Evolutionary conservation across 1,139 yeast genomes (phyloP), one percentile per base, ranked within the genome.

Genomic region (Kodamaea sp.): DNA sequence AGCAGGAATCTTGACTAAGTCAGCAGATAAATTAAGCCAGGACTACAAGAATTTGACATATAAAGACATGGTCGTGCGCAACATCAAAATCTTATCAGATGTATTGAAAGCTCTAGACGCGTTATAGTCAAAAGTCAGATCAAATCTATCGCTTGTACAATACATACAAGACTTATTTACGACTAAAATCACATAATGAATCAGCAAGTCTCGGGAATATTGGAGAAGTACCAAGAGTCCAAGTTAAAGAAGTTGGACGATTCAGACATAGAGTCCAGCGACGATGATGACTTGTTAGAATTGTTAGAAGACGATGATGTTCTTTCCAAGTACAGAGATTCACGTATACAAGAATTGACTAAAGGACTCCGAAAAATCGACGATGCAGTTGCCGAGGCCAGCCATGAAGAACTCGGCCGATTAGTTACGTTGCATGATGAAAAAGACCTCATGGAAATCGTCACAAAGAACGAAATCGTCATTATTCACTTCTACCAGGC

Each of bases 401-500:
- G 64, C 3, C 59, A 58, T 20, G 66, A 61, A 5, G 70, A 66
- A 3, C 61, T 69, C 38, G 80, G 81, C 4, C 47, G 53, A 21
- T 56, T 79, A 15, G 55, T 55, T 28, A 60, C 58, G 4, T 43
- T 76, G 12, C 49, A 52, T 0, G 65, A 67, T 20, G 95, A 85
- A 52, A 75, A 76, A 40, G 70, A 69, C 27, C 61, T 84, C 18
- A 72, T 86, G 63, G 70, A 71, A 25, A 49, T 64, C 2, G 76
- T 81, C 2, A 61, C 80, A 0, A 51, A 59, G 1, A 53, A 63
- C 1, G 67, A 63, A 14, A 51, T 55, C n/a, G 69, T 73, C 3
- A 66, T 85, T 1, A 72, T 85, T 3, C 87, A 83, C 50, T 84
- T 87, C 50, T 79, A 71, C 48, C 80, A 82, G 44, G 78, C 78